phyloP scores from a whole-genome alignment of 2,329 filamentous ascomycete genomes.

The Talaromyces amestolkiae region DNA sequence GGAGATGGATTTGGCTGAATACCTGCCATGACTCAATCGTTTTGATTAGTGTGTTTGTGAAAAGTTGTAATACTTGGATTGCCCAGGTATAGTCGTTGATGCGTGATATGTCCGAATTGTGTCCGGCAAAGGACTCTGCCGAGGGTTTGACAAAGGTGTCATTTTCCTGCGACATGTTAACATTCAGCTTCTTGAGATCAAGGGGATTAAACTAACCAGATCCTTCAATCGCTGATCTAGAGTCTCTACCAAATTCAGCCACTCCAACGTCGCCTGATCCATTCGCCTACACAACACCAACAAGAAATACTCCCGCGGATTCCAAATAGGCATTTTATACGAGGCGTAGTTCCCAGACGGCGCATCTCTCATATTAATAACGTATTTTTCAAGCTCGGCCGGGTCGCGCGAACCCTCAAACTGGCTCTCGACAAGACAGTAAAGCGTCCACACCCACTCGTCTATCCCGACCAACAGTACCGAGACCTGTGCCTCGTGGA shows the following conservation, averaged over 20 bases:
- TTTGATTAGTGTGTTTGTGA: neutral
- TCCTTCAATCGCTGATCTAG: neutral
- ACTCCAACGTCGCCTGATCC: conserved; percentile 3
- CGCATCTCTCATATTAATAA: neutral
- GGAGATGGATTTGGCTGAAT: neutral
- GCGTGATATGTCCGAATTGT: neutral
- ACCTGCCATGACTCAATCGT: conserved; percentile 7
- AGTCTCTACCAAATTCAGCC: conserved; percentile 11
- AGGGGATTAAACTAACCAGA: neutral
- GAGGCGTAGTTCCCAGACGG: neutral
- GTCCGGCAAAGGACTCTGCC: neutral
- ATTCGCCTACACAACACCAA: neutral
- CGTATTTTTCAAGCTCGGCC: neutral
- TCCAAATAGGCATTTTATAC: neutral
- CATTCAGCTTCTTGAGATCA: neutral
- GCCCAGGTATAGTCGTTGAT: conserved; percentile 14
- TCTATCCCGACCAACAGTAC: conserved; percentile 5
- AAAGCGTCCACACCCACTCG: conserved; percentile 12
- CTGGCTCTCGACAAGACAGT: neutral
- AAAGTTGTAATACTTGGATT: conserved; percentile 5
- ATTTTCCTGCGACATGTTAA: neutral
- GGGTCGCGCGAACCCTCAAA: neutral
- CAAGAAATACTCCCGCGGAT: conserved; percentile 6
- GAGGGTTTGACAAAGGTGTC: conserved; percentile 7
- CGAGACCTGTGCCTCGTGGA: neutral